These are phyloP conservation scores for Clitoria ternatea DNA, from an alignment of 306 rosid species.

Conservation along the genomic window DNA sequence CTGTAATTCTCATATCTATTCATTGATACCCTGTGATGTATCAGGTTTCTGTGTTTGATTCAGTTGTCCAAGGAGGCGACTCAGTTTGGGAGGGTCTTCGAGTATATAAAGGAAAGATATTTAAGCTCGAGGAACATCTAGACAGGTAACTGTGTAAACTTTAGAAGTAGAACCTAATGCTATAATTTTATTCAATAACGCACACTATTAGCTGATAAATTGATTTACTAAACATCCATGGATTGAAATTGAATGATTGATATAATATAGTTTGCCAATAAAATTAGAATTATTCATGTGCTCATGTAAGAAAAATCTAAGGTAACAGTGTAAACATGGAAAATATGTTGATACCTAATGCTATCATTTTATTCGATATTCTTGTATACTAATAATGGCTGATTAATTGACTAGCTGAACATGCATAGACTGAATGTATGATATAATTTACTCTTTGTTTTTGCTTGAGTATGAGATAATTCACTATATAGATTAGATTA, in stretches of 20 bases:
- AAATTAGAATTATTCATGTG: background rate
- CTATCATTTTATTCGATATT: too few species aligned
- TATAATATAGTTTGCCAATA: background rate
- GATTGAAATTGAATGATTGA: constrained; percentile 3
- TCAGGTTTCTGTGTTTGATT: constrained; percentile 83
- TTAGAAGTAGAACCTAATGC: background rate
- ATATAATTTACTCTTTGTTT: too few species aligned
- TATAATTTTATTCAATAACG: background rate
- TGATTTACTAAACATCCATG: background rate
- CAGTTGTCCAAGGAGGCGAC: constrained; percentile 78
- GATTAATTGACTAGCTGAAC: too few species aligned
- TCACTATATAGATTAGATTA: background rate
- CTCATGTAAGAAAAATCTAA: too few species aligned
- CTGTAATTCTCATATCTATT: constrained; percentile 18
- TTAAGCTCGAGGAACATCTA: constrained; percentile 84
- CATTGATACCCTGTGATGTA: constrained; percentile 16
- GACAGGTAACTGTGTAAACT: constrained; percentile 49
- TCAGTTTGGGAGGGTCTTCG: constrained; percentile 95
- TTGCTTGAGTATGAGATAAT: too few species aligned
- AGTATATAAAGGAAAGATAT: constrained; percentile 66
- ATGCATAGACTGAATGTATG: too few species aligned
- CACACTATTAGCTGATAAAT: background rate
- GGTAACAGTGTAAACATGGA: too few species aligned
- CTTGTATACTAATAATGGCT: too few species aligned
- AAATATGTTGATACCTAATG: too few species aligned